phyloP scores from a whole-genome alignment of 495 filamentous ascomycete species.

The Hypoxylon perforatum region DNA sequence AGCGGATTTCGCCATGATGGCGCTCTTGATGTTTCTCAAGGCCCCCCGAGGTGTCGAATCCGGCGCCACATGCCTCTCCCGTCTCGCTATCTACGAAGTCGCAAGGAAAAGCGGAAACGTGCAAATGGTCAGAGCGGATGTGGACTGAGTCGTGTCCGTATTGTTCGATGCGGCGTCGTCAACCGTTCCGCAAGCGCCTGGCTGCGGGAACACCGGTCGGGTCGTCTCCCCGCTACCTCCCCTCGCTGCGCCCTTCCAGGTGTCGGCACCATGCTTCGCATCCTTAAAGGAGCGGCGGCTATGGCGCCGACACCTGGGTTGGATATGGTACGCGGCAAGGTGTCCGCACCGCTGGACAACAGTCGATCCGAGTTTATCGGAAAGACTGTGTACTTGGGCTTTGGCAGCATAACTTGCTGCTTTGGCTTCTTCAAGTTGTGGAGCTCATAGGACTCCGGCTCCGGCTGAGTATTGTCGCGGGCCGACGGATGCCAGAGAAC shows the following conservation, averaged over 20 bases:
- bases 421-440: constrained; percentile 41
- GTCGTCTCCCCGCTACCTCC: too few species aligned
- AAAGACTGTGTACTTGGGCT: constrained; percentile 10
- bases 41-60: constrained; percentile 75
- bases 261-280: too few species aligned
- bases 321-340: constrained; percentile 34
- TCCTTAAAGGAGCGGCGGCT: too few species aligned
- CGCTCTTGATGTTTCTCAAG: constrained; percentile 76
- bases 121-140: constrained; percentile 76
- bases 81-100: constrained; percentile 65
- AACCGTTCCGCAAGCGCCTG: too few species aligned
- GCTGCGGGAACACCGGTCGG: too few species aligned
- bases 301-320: too few species aligned
- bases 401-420: constrained; percentile 41
- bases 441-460: constrained; percentile 19
- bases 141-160: too few species aligned
- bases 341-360: constrained; percentile 32
- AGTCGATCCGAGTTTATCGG: constrained; percentile 32
- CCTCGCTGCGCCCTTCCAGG: too few species aligned
- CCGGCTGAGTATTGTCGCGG: background rate
- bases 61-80: constrained; percentile 69
- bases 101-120: constrained; percentile 75
- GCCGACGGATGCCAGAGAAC: constrained; percentile 45
- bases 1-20: constrained; percentile 73
- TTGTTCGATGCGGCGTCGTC: too few species aligned